Percentiles rank a stretch among this genome's conserved stretches.
Conservation (phyloP, 2,329 filamentous ascomycete genomes). For the Epichloe glyceriae region DNA sequence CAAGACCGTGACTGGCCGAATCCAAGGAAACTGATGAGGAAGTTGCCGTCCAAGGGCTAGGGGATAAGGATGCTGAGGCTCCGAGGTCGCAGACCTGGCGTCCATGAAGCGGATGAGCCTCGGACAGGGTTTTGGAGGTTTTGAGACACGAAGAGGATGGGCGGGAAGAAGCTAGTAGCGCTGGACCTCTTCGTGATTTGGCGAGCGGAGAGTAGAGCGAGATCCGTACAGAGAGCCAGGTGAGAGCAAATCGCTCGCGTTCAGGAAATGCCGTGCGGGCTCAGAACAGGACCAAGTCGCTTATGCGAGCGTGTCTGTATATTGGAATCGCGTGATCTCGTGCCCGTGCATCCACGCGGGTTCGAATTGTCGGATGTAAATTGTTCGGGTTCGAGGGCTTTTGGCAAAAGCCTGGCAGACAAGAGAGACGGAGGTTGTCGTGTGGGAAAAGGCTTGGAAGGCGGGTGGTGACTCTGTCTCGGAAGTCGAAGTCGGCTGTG, state of each 20-base stretch:
- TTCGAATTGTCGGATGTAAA: neutral
- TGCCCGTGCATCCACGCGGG: constrained; percentile 3
- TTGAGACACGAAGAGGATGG: neutral
- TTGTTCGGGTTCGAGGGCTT: neutral
- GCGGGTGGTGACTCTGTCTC: neutral
- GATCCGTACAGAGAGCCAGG: neutral
- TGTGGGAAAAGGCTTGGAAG: neutral
- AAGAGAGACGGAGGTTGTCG: neutral
- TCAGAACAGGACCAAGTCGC: neutral
- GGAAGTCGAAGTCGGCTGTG: constrained; percentile 1
- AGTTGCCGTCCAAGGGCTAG: constrained; percentile 19
- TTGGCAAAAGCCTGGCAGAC: neutral
- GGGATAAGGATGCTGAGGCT: constrained; percentile 26
- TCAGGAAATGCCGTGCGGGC: neutral
- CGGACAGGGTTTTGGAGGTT: constrained; percentile 1
- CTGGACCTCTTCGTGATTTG: neutral
- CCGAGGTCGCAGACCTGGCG: constrained; percentile 23
- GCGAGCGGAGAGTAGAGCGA: neutral
- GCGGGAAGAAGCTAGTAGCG: neutral
- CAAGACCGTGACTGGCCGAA: constrained; percentile 13
- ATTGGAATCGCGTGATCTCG: neutral
- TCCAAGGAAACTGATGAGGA: constrained; percentile 13
- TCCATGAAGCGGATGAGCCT: constrained; percentile 23
- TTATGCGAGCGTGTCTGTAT: neutral
- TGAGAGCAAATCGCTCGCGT: neutral